These are phyloP conservation scores for Saccharomycopsis vini DNA, from an alignment of 805 yeast species.

Conservation along the genomic window DNA sequence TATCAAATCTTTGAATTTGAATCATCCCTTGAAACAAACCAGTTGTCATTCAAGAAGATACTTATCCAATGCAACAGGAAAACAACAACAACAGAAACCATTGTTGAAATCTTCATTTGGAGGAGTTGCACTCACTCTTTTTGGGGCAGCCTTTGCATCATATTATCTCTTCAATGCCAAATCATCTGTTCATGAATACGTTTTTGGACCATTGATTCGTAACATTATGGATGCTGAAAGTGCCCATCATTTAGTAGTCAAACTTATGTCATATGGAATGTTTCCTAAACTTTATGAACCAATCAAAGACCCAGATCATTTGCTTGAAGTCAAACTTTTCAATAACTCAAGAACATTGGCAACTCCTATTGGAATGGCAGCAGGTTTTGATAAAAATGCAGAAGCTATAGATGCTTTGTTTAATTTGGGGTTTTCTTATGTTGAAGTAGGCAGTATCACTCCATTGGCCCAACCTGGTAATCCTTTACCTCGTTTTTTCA, in stretches of 20 bases:
- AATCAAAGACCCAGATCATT: conserved; percentile 34
- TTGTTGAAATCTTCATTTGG: conserved; percentile 12
- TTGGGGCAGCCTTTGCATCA: conserved; percentile 33
- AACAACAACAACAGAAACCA: too few species aligned
- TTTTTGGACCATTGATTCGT: conserved; percentile 70
- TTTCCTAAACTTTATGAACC: conserved; percentile 54
- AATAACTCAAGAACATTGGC: conserved; percentile 42
- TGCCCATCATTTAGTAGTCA: conserved; percentile 73
- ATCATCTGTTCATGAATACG: conserved; percentile 73
- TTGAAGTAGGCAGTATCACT: conserved; percentile 89
- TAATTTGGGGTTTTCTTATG: conserved; percentile 75
- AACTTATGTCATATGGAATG: conserved; percentile 57
- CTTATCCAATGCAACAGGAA: too few species aligned
- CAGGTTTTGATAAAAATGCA: conserved; percentile 91
- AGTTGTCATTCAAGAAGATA: too few species aligned
- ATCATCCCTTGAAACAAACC: too few species aligned
- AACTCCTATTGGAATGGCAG: conserved; percentile 88
- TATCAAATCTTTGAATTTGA: too few species aligned
- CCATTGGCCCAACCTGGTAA: conserved; percentile 93
- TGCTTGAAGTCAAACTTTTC: conserved; percentile 52
- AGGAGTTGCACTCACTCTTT: conserved; percentile 12
- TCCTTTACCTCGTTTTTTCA: conserved; percentile 85
- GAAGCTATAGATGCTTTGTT: conserved; percentile 80
- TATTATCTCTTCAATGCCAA: conserved; percentile 66
- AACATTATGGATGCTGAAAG: conserved; percentile 69